Evolutionary conservation across 2,329 filamentous ascomycete species (phyloP).

Genomic region (Trichoderma brevicompactum): DNA sequence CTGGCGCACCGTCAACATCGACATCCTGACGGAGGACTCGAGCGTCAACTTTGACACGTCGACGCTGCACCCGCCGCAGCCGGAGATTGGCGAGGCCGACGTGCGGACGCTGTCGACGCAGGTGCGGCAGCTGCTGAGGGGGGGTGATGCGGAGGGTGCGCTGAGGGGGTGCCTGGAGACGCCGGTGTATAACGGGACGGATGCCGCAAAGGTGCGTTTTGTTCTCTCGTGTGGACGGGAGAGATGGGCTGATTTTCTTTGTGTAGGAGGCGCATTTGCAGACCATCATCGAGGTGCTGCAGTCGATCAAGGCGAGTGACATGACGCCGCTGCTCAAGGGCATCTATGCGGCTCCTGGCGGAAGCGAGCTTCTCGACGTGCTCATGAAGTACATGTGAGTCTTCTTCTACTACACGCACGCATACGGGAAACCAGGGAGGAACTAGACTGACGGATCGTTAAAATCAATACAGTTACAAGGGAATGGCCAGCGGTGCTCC

Average conservation of each 20-base stretch:
- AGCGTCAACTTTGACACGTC: constrained; percentile 88
- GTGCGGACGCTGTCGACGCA: constrained; percentile 78
- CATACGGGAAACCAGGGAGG: no score
- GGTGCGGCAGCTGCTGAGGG: constrained; percentile 83
- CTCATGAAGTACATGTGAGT: constrained; percentile 97
- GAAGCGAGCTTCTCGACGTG: constrained; percentile 84
- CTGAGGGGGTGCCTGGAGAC: constrained; percentile 82
- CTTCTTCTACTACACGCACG: background rate
- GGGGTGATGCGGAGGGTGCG: constrained; percentile 86
- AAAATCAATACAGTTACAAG: constrained; percentile 69
- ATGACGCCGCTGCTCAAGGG: constrained; percentile 87
- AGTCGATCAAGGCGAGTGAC: constrained; percentile 94
- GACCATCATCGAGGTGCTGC: constrained; percentile 89
- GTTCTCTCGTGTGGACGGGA: background rate
- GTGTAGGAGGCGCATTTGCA: constrained; percentile 80
- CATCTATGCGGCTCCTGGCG: constrained; percentile 78
- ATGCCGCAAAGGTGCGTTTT: constrained; percentile 59
- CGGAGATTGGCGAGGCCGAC: constrained; percentile 75
- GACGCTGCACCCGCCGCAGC: constrained; percentile 76
- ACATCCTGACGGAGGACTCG: constrained; percentile 87
- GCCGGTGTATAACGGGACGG: constrained; percentile 72
- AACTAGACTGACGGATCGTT: background rate
- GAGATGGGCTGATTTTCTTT: no score
- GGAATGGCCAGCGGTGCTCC: constrained; percentile 69
- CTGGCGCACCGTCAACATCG: constrained; percentile 92